These are phyloP conservation scores for Scleromitrula shiraiana DNA, from an alignment of 2,329 filamentous ascomycete species.

Conservation along the genomic window DNA sequence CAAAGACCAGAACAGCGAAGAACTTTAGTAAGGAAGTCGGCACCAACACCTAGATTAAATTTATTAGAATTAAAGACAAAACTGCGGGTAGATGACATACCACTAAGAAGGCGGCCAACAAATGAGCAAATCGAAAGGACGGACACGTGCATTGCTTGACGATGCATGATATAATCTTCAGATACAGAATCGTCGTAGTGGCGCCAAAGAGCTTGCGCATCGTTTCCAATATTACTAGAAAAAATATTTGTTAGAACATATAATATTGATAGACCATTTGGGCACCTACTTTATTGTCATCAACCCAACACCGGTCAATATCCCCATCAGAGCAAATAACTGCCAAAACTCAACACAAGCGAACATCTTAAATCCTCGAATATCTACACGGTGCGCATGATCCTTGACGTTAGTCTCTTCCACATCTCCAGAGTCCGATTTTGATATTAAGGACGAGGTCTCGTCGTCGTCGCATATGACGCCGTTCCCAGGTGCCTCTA, in stretches of 20 bases:
- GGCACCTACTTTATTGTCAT: slow-evolving; percentile 96
- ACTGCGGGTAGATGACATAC: slow-evolving; percentile 1
- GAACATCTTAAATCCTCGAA: slow-evolving; percentile 73
- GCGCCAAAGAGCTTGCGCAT: slow-evolving; percentile 79
- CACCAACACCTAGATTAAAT: slow-evolving; percentile 58
- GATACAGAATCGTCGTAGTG: slow-evolving; percentile 68
- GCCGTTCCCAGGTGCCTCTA: slow-evolving; percentile 23
- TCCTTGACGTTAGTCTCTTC: slow-evolving; percentile 48
- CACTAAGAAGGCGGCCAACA: slow-evolving; percentile 61
- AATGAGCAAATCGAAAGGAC: slow-evolving; percentile 89
- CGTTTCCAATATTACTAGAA: slow-evolving; percentile 83
- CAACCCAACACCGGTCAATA: slow-evolving; percentile 86
- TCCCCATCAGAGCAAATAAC: slow-evolving; percentile 75
- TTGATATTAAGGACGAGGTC: slow-evolving; percentile 70
- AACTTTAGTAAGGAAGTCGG: slow-evolving; percentile 78
- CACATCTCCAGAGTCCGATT: slow-evolving; percentile 39
- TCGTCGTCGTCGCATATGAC: slow-evolving; percentile 50
- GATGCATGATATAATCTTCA: slow-evolving; percentile 67
- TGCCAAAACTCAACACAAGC: slow-evolving; percentile 79
- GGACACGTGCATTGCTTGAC: slow-evolving; percentile 87
- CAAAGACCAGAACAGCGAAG: slow-evolving; percentile 77
- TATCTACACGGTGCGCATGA: slow-evolving; percentile 78
- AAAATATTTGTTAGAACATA: background rate
- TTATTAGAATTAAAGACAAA: slow-evolving; percentile 10
- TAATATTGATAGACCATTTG: slow-evolving; percentile 17